Base-by-base conservation (phyloP, 768 basidiomycete species). In the Boletus edulis region DNA sequence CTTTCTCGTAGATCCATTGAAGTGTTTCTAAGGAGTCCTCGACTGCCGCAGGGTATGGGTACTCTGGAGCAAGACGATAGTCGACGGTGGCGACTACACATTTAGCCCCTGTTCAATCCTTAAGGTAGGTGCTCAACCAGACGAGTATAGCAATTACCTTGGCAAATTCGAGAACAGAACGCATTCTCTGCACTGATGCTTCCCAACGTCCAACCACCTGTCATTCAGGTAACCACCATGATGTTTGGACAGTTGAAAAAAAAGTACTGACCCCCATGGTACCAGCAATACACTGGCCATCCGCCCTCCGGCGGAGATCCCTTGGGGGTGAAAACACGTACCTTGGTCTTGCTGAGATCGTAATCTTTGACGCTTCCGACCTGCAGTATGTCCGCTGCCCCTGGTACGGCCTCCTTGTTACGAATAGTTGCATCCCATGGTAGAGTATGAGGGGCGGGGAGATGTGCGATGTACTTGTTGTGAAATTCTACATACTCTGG, bases 141-240 rank as follows among this genome's bases (percentile, higher is more conserved):
- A 29, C 34, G 9, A 40, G 11, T 20, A 35, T n/a, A 32, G 20
- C 24, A 10, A 39, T 48, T 35, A 67, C 67, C 69, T 64, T 56
- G 64, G 56, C 69, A 69, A 42, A 67, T 35, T 46, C 67, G 52
- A 20, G 67, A 71, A 37, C 78, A 76, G 62, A 91, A 86, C 14
- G 81, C 73, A 37, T 80, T 81, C 61, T 87, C 86, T 24, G 81
- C 77, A 35, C 59, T 63, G 58, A 88, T 87, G 51, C 75, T 83
- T 0, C 89, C 89, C 2, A 90, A 73, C 0, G 87, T 88, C 89
- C 89, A 89, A 34, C 89, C 89, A 40, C 89, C 88, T 86, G 60
- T 46, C 18, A 13, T 5, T 44, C 47, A 17, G 12, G 42, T 57
- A 24, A 62, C 40, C 4, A 42, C 17, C 17, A 32, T 14, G 5